These are phyloP conservation scores for Cymbopogon citratus DNA, from an alignment of 176 grass and related monocot genomes.

Conservation along the genomic window DNA sequence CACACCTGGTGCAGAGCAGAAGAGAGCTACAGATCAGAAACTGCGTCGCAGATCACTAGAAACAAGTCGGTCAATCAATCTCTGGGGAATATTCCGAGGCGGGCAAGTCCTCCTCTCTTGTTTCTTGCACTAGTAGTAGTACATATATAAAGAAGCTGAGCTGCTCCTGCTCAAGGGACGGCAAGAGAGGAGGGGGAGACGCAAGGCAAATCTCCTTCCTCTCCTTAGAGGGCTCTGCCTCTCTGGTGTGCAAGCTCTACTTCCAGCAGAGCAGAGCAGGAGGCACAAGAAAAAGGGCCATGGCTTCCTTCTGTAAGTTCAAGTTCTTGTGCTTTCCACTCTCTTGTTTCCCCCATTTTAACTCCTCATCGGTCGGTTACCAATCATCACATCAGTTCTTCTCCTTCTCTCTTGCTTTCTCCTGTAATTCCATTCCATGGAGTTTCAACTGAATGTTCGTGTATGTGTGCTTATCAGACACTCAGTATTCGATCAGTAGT, in stretches of 20 bases:
- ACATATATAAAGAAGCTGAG: background rate
- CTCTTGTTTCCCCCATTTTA: background rate
- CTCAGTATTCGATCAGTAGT: background rate
- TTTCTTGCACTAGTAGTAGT: too few species aligned
- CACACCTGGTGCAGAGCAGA: background rate
- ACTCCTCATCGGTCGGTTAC: background rate
- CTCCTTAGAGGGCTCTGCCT: too few species aligned
- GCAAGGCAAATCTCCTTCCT: too few species aligned
- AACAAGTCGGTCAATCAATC: background rate
- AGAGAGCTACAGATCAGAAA: background rate
- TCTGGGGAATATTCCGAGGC: conserved; percentile 26
- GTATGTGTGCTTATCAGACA: background rate
- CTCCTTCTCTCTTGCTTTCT: background rate
- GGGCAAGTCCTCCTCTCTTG: background rate
- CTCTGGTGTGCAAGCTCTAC: background rate
- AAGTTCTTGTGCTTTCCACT: background rate
- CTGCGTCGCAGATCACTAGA: background rate
- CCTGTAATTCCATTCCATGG: background rate
- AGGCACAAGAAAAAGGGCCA: background rate
- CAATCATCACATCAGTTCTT: background rate
- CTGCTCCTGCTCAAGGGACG: background rate
- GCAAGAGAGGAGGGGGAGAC: background rate
- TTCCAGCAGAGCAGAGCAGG: background rate
- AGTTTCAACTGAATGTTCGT: background rate
- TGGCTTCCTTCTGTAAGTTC: conserved; percentile 26